Conservation (phyloP, 2,329 filamentous ascomycete species). For the Exophiala sp. region DNA sequence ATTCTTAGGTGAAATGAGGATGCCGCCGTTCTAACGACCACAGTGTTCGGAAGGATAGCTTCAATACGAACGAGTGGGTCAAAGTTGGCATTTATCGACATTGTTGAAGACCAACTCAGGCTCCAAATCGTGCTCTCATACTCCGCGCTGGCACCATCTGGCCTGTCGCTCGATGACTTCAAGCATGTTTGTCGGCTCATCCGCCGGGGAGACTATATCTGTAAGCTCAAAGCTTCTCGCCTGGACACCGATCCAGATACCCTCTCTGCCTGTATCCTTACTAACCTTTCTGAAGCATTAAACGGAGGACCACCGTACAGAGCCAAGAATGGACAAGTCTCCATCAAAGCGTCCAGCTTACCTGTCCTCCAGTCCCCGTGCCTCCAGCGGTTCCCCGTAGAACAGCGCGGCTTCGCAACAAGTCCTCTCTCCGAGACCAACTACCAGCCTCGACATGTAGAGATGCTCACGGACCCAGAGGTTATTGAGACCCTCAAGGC, state of each 20-base stretch:
- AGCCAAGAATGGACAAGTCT: slow-evolving; percentile 68
- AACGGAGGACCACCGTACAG: slow-evolving; percentile 60
- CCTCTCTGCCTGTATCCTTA: slow-evolving; percentile 15
- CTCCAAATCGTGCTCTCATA: slow-evolving; percentile 60
- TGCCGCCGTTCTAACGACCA: slow-evolving; percentile 31
- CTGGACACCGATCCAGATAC: slow-evolving; percentile 6
- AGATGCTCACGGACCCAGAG: slow-evolving; percentile 70
- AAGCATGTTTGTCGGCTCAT: slow-evolving; percentile 47
- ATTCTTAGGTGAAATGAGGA: not conserved
- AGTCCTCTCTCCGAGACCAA: slow-evolving; percentile 49
- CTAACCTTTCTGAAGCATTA: slow-evolving; percentile 48
- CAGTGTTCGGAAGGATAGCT: slow-evolving; percentile 62
- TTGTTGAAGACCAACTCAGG: slow-evolving; percentile 64
- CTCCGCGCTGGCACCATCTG: slow-evolving; percentile 33
- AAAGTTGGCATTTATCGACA: slow-evolving; percentile 77
- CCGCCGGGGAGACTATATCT: slow-evolving; percentile 75
- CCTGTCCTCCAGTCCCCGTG: slow-evolving; percentile 71
- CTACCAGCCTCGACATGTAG: slow-evolving; percentile 60
- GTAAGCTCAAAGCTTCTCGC: slow-evolving; percentile 47
- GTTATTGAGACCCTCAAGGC: slow-evolving; percentile 65
- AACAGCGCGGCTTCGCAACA: slow-evolving; percentile 30
- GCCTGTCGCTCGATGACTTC: slow-evolving; percentile 41
- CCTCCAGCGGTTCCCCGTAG: slow-evolving; percentile 68
- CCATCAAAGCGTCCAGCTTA: slow-evolving; percentile 60
- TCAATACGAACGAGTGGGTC: slow-evolving; percentile 65